Conservation (phyloP, 108 stramenopile species). For the Cyclotella cryptica region DNA sequence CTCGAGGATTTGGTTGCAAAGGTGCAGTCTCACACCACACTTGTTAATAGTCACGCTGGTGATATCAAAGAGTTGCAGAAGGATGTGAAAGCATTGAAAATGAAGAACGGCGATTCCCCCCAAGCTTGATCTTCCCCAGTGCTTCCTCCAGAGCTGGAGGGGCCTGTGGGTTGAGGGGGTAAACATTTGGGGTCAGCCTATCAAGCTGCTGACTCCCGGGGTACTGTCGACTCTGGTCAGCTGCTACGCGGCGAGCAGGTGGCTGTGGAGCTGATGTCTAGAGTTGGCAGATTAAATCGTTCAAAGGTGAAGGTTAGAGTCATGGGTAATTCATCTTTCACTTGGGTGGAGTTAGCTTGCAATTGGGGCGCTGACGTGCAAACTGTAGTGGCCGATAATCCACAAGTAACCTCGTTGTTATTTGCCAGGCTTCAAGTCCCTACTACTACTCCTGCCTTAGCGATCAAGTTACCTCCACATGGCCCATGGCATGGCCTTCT, state of each 20-base stretch:
- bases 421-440: background rate
- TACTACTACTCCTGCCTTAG: background rate
- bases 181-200: background rate
- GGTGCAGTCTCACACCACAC: background rate
- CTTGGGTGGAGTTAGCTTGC: background rate
- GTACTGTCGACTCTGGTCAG: background rate
- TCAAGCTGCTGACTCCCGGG: background rate
- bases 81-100: background rate
- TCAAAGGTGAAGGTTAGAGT: conserved; percentile 6
- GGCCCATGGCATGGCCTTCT: conserved; percentile 9
- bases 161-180: background rate
- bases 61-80: conserved; percentile 17
- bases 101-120: background rate
- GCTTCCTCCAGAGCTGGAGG: background rate
- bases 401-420: background rate
- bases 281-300: background rate
- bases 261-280: background rate
- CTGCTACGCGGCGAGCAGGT: background rate
- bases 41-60: background rate
- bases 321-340: conserved; percentile 7
- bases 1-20: background rate
- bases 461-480: conserved; percentile 6
- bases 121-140: background rate
- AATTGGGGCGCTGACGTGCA: background rate
- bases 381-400: conserved; percentile 8